Base-by-base conservation (phyloP, 805 yeast species). In the Starmera pachycereana region DNA sequence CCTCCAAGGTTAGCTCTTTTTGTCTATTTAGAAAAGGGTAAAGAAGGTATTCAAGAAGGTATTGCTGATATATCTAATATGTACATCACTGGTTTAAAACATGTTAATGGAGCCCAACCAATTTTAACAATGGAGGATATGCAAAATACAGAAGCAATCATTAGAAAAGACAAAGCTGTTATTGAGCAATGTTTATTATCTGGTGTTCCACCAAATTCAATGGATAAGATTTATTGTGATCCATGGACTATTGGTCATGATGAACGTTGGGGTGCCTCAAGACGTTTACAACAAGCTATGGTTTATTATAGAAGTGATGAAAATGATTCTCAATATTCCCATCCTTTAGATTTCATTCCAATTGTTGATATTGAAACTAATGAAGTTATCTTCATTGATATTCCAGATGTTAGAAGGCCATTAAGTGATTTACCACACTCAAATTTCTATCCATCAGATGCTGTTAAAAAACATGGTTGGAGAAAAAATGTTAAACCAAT, bases 331-430 rank as follows among this genome's bases (percentile, higher is more conserved):
- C 81, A 76, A 57, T 76, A 76, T 60, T 62, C 67, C 8, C 68
- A 63, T 58, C 89, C 92, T 27, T 71, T 82, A 52, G 90, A 83
- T 60, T 82, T 83, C 67, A 76, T 88, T 51, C 92, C 92, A 44
- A 81, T 82, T 55, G 79, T 82, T 45, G 92, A 82, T 61, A 77
- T 81, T 63, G 80, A 78, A 59, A 73, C 71, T 42, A 66, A 66
- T 40, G 76, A 81, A 58, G 85, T 82, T 43, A 73, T 83, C 48
- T 80, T 60, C 58, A 80, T 83, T 50, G 92, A 83, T 61, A 75
- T 82, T 52, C 90, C 90, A 41, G 68, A 74, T 51, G 69, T 80
- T 51, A 77, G 92, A 67, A 73, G 87, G 62, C 78, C 80, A 53
- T 69, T 82, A 12, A 74, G 83, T 37, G 78, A 74, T 57, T 73